phyloP scores from a whole-genome alignment of 164 flowering plant genomes.

The Amborella trichopoda region DNA sequence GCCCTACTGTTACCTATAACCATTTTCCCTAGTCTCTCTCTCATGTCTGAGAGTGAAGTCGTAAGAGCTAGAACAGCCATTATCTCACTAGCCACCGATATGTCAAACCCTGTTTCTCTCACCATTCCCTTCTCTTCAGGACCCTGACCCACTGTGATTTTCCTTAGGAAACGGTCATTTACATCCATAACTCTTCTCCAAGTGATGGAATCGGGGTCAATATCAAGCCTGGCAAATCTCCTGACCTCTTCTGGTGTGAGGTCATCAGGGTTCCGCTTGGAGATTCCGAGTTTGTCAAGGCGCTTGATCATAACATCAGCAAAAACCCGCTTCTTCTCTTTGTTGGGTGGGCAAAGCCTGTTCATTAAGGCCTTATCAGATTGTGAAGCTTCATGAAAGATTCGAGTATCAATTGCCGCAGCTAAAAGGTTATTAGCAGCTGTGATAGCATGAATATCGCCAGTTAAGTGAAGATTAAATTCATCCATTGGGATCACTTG shows the following conservation, averaged over 20 bases:
- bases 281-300: conserved; percentile 74
- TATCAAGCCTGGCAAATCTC: conserved; percentile 87
- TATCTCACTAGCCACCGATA: conserved; percentile 98
- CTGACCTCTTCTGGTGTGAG: conserved; percentile 74
- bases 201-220: conserved; percentile 78
- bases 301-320: conserved; percentile 80
- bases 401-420: conserved; percentile 93
- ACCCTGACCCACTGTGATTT: conserved; percentile 90
- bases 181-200: conserved; percentile 99
- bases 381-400: conserved; percentile 83
- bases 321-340: conserved; percentile 65
- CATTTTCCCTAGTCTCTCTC: conserved; percentile 95
- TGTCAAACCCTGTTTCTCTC: conserved; percentile 97
- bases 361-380: conserved; percentile 92
- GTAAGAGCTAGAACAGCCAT: conserved; percentile 99
- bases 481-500: conserved; percentile 99
- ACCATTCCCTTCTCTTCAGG: conserved; percentile 96
- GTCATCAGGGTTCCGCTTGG: conserved; percentile 71
- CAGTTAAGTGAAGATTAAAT: conserved; percentile 92
- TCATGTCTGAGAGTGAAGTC: conserved; percentile 86
- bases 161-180: conserved; percentile 90
- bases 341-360: conserved; percentile 81
- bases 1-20: conserved; percentile 88
- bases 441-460: conserved; percentile 99
- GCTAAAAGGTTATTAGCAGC: conserved; percentile 98